phyloP scores from a whole-genome alignment of 441 rosid genomes.

The Erodium moschatum region DNA sequence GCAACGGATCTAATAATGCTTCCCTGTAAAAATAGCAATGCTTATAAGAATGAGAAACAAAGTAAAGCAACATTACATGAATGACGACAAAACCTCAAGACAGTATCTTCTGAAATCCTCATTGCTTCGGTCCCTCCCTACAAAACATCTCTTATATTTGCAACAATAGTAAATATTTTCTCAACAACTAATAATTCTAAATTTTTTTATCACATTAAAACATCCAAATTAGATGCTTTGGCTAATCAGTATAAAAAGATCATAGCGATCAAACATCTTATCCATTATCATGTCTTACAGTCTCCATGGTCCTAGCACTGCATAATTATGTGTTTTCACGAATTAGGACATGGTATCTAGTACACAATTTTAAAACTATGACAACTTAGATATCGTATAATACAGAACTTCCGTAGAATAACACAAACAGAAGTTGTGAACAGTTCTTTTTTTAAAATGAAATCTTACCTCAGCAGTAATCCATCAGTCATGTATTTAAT shows the following conservation, averaged over 20 bases:
- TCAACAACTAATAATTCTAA: too few species aligned
- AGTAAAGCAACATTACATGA: neutral
- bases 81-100: neutral
- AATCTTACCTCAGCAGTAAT: slow-evolving; percentile 56
- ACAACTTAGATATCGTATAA: neutral
- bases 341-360: neutral
- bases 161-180: neutral
- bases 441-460: neutral
- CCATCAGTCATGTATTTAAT: slow-evolving; percentile 96
- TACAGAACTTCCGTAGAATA: neutral
- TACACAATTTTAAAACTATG: neutral
- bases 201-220: too few species aligned
- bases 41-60: neutral
- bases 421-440: neutral
- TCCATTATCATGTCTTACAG: neutral
- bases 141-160: neutral
- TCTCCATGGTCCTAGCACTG: neutral
- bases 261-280: neutral
- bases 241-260: neutral
- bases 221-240: neutral
- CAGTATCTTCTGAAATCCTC: neutral
- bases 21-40: slow-evolving; percentile 40
- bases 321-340: neutral
- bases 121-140: neutral
- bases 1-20: slow-evolving; percentile 70